These are phyloP conservation scores for Streptanthus diversifolius DNA, from an alignment of 345 rosid species.

Conservation along the genomic window DNA sequence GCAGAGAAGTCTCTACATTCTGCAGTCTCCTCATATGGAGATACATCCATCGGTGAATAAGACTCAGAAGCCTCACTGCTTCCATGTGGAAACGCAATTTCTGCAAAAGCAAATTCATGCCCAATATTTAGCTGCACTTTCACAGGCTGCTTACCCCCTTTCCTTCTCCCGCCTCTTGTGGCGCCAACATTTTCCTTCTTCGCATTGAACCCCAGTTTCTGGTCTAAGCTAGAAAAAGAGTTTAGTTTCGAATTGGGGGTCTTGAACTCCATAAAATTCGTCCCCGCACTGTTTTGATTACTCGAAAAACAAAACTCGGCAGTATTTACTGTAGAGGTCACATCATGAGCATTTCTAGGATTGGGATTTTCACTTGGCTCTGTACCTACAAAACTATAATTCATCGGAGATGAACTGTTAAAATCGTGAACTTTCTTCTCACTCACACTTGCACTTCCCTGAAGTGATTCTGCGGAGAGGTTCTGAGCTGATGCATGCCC, in stretches of 20 bases:
- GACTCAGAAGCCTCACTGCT: conserved; percentile 55
- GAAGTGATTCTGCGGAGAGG: conserved; percentile 28
- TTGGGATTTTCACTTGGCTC: conserved; percentile 27
- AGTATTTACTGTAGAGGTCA: conserved; percentile 30
- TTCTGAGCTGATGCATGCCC: conserved; percentile 30
- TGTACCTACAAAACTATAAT: conserved; percentile 37
- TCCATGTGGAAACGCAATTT: conserved; percentile 40
- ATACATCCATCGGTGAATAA: conserved; percentile 82
- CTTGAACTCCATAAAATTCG: conserved; percentile 51
- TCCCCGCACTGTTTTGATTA: conserved; percentile 30
- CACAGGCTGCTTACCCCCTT: conserved; percentile 55
- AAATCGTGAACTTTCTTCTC: conserved; percentile 28
- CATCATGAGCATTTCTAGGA: conserved; percentile 35
- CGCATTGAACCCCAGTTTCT: conserved; percentile 54
- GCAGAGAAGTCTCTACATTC: conserved; percentile 52
- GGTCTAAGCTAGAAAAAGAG: conserved; percentile 43
- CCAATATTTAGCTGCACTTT: conserved; percentile 49
- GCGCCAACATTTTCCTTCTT: conserved; percentile 48
- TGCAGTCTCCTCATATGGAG: conserved; percentile 58
- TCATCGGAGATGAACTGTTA: conserved; percentile 27
- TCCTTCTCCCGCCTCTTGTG: conserved; percentile 45
- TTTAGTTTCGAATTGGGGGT: conserved; percentile 47
- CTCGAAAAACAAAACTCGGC: conserved; percentile 38
- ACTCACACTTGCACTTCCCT: conserved; percentile 30
- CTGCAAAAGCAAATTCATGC: conserved; percentile 49